These are phyloP conservation scores for Aureobasidium sp. DNA, from an alignment of 2,329 filamentous ascomycete genomes.

Conservation along the genomic window DNA sequence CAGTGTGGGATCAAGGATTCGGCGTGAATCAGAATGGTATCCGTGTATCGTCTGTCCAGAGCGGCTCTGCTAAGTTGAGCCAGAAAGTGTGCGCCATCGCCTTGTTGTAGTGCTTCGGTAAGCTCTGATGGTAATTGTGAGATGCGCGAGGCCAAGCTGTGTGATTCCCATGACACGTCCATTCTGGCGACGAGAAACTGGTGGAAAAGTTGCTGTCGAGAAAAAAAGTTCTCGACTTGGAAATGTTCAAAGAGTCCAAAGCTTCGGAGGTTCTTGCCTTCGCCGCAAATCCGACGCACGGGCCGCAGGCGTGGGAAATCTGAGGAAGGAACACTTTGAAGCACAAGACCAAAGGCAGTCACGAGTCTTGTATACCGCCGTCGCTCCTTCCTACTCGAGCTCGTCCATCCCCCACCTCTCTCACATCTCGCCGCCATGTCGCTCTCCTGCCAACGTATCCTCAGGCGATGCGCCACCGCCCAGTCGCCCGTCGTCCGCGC, in stretches of 20 bases:
- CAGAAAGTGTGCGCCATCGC: constrained; percentile 60
- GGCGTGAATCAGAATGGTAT: constrained; percentile 67
- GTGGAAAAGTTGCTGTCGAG: not conserved
- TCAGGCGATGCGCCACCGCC: constrained; percentile 36
- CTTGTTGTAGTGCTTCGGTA: constrained; percentile 57
- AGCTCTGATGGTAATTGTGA: constrained; percentile 63
- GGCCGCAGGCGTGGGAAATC: constrained; percentile 4
- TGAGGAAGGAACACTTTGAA: constrained; percentile 12
- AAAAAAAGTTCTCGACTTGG: not conserved
- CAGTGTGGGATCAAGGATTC: constrained; percentile 72
- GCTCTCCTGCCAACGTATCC: constrained; percentile 36
- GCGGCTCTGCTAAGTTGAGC: constrained; percentile 63
- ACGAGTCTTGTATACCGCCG: not conserved
- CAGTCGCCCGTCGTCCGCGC: constrained; percentile 21
- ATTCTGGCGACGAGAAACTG: constrained; percentile 13
- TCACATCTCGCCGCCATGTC: constrained; percentile 32
- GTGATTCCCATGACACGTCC: constrained; percentile 17
- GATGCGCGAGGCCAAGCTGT: constrained; percentile 28
- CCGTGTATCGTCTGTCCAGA: constrained; percentile 62
- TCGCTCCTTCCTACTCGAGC: constrained; percentile 14
- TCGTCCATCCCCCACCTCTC: constrained; percentile 8
- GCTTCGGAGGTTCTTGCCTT: constrained; percentile 13
- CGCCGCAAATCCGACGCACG: constrained; percentile 12
- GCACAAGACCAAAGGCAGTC: constrained; percentile 4
- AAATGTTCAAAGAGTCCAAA: constrained; percentile 11